Evolutionary conservation across 2,329 filamentous ascomycete species (phyloP).

Genomic region (Coniochaeta ligniaria): DNA sequence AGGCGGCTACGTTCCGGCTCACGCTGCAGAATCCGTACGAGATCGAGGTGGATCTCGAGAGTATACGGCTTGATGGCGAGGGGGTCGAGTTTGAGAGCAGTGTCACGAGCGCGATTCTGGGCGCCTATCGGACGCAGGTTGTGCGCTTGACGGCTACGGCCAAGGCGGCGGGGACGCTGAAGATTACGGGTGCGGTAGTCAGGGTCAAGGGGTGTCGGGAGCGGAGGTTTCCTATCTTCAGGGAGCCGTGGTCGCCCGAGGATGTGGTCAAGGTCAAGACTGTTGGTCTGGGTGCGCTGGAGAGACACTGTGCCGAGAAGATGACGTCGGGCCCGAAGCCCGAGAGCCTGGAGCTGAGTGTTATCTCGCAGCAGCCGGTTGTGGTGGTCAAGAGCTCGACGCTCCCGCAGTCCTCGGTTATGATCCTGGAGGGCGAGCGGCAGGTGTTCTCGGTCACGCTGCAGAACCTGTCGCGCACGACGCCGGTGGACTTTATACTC

Average conservation of each 20-base stretch:
- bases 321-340: conserved; percentile 30
- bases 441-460: conserved; percentile 72
- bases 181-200: conserved; percentile 70
- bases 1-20: conserved; percentile 70
- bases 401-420: conserved; percentile 76
- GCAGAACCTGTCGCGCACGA: conserved; percentile 64
- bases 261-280: conserved; percentile 68
- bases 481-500: conserved; percentile 73
- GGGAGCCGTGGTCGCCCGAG: conserved; percentile 65
- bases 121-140: conserved; percentile 76
- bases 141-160: conserved; percentile 66
- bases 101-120: conserved; percentile 60
- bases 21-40: conserved; percentile 93
- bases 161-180: conserved; percentile 58
- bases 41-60: conserved; percentile 84
- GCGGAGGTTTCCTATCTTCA: conserved; percentile 77
- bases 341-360: conserved; percentile 55
- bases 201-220: conserved; percentile 77
- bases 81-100: conserved; percentile 65
- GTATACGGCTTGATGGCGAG: conserved; percentile 65
- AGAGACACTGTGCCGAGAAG: conserved; percentile 33
- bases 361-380: conserved; percentile 73
- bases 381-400: conserved; percentile 69
- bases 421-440: conserved; percentile 87
- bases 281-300: conserved; percentile 57